These are phyloP conservation scores for Geotrichum phurueaensis DNA, from an alignment of 1,139 yeast genomes.

Conservation along the genomic window DNA sequence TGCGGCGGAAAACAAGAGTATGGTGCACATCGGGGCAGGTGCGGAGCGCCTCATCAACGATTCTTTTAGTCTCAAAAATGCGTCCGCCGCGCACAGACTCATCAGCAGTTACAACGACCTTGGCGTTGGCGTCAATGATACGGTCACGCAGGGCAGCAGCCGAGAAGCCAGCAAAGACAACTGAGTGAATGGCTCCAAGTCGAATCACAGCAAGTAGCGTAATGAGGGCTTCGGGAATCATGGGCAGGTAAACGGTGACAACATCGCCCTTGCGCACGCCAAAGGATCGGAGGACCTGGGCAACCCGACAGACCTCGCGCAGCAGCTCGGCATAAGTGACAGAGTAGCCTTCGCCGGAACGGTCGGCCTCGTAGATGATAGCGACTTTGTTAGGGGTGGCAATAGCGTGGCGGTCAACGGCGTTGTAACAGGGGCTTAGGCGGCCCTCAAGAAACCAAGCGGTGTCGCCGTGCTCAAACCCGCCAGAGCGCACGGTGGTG, in stretches of 20 bases:
- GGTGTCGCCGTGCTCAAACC: constrained; percentile 58
- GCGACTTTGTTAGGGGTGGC: constrained; percentile 67
- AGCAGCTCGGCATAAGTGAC: constrained; percentile 68
- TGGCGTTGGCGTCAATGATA: constrained; percentile 68
- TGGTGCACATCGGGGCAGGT: constrained; percentile 62
- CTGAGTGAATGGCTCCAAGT: constrained; percentile 78
- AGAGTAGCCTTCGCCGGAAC: constrained; percentile 55
- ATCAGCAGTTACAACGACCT: constrained; percentile 69
- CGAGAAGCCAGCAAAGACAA: constrained; percentile 81
- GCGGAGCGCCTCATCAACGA: constrained; percentile 73
- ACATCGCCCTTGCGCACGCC: constrained; percentile 79
- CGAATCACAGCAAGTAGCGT: constrained; percentile 68
- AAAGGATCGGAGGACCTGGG: constrained; percentile 30
- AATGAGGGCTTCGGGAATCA: constrained; percentile 77
- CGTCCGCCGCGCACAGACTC: constrained; percentile 80
- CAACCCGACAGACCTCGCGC: constrained; percentile 61
- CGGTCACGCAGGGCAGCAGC: constrained; percentile 72
- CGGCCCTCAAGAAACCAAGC: constrained; percentile 77
- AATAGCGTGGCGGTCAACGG: constrained; percentile 76
- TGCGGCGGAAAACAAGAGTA: constrained; percentile 67
- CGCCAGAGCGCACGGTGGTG: constrained; percentile 49
- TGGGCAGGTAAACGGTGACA: constrained; percentile 79
- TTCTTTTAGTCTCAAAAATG: constrained; percentile 73
- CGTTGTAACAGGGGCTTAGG: constrained; percentile 69
- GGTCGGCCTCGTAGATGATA: constrained; percentile 74